phyloP scores from a whole-genome alignment of 495 filamentous ascomycete species.

The Massariosphaeria phaeospora region DNA sequence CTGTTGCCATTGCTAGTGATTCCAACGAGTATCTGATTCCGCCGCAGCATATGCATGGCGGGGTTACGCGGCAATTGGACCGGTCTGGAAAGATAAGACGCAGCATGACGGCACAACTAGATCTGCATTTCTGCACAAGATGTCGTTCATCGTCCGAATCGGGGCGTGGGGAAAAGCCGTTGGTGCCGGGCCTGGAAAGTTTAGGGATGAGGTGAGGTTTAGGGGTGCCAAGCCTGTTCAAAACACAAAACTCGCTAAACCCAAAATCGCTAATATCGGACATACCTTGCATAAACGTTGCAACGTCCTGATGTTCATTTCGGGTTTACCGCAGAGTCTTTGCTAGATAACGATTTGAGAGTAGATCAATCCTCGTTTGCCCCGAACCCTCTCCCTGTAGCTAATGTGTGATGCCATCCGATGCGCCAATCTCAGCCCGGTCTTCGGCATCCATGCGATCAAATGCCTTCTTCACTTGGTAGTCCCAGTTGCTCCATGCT shows the following conservation, averaged over 20 bases:
- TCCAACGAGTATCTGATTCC: too few species aligned
- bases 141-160: conserved; percentile 1
- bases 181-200: not conserved
- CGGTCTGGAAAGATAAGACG: conserved; percentile 14
- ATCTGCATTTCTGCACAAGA: conserved; percentile 8
- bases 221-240: not conserved
- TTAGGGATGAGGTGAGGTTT: conserved; percentile 4
- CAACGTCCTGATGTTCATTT: not conserved
- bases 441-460: conserved; percentile 65
- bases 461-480: conserved; percentile 71
- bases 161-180: conserved; percentile 18
- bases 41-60: too few species aligned
- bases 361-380: conserved; percentile 8
- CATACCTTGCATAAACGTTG: conserved; percentile 1
- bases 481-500: conserved; percentile 69
- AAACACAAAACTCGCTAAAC: conserved; percentile 7
- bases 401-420: too few species aligned
- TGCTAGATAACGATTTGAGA: too few species aligned
- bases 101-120: not conserved
- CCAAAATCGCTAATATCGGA: conserved; percentile 3
- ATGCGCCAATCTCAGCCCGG: conserved; percentile 42
- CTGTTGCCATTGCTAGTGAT: too few species aligned
- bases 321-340: too few species aligned
- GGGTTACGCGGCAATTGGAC: not conserved
- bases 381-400: too few species aligned